phyloP scores from a whole-genome alignment of 2,329 filamentous ascomycete genomes.

The Ophiocordyceps camponoti-floridani region DNA sequence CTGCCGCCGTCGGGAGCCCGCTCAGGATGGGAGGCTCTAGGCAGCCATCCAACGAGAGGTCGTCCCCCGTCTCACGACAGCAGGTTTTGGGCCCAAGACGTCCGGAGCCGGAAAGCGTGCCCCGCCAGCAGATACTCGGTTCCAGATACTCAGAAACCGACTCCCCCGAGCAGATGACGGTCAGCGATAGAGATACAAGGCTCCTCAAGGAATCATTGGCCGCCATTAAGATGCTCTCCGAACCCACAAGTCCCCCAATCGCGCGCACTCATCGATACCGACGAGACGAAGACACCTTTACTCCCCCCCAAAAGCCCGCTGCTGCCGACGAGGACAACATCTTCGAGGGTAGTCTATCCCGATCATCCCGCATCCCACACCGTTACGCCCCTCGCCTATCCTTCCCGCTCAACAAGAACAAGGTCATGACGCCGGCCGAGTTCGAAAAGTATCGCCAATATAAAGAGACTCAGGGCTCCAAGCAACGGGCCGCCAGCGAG shows the following conservation, averaged over 20 bases:
- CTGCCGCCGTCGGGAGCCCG: constrained; percentile 3
- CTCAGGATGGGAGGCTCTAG: background rate
- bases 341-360: constrained; percentile 29
- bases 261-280: constrained; percentile 13
- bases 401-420: constrained; percentile 32
- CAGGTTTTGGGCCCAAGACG: background rate
- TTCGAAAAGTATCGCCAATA: constrained; percentile 70
- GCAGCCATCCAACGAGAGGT: background rate
- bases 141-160: constrained; percentile 11
- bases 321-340: constrained; percentile 32
- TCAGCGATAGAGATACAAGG: constrained; percentile 32
- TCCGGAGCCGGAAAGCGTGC: constrained; percentile 12
- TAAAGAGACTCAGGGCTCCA: constrained; percentile 39
- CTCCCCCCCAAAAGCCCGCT: constrained; percentile 11
- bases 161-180: constrained; percentile 15
- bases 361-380: constrained; percentile 17
- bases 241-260: constrained; percentile 5
- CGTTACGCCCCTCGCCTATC: constrained; percentile 16
- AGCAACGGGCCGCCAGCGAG: constrained; percentile 20
- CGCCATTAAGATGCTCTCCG: constrained; percentile 26
- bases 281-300: constrained; percentile 21
- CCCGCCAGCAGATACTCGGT: constrained; percentile 13
- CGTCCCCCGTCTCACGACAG: background rate
- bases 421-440: constrained; percentile 79
- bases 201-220: constrained; percentile 33